Evolutionary conservation across 352 stramenopile species (phyloP).

Genomic region (Stramenopiles sp.): DNA sequence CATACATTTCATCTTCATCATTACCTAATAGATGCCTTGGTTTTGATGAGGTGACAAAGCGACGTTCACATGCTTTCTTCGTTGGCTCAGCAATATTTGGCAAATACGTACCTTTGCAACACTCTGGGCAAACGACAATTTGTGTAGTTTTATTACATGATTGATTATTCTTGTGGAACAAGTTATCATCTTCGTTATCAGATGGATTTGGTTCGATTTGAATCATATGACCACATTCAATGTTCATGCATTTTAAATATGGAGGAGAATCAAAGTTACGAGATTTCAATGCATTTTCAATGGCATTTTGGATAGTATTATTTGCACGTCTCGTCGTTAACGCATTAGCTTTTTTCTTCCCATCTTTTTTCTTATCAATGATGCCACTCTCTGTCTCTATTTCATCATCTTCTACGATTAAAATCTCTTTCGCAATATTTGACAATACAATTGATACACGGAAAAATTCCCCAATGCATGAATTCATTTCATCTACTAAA

Average conservation of each 20-base stretch:
- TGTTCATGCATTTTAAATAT: background rate
- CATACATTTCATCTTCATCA: background rate
- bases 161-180: background rate
- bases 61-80: background rate
- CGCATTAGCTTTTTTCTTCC: background rate
- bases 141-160: background rate
- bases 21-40: no score
- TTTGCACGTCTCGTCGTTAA: no score
- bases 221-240: background rate
- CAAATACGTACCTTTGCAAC: background rate
- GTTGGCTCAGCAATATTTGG: background rate
- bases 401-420: no score
- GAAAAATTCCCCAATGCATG: background rate
- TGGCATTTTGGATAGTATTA: background rate
- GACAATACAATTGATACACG: background rate
- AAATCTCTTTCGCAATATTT: background rate
- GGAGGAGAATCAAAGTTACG: background rate
- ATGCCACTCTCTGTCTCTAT: no score
- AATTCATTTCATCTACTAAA: background rate
- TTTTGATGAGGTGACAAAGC: background rate
- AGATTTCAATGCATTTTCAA: background rate
- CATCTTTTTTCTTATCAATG: background rate
- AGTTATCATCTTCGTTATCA: background rate
- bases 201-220: background rate
- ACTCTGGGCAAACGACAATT: background rate